phyloP scores from a whole-genome alignment of 768 basidiomycete species.

The Suillus brevipes region DNA sequence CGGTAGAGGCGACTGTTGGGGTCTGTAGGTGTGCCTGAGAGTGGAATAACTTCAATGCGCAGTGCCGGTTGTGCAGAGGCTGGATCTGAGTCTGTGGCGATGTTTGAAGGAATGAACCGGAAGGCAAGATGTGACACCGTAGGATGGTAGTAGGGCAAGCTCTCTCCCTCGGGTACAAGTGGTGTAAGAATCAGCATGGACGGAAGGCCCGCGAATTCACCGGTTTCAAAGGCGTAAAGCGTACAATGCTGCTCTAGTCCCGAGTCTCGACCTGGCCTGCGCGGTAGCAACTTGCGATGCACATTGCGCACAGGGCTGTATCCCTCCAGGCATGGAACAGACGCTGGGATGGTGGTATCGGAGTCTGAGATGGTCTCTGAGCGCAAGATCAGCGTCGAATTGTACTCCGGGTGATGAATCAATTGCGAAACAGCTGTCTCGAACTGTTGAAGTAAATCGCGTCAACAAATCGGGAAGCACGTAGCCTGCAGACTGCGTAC shows the following conservation, averaged over 20 bases:
- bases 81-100: slow-evolving; percentile 25
- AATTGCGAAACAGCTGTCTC: slow-evolving; percentile 68
- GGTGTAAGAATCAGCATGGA: slow-evolving; percentile 60
- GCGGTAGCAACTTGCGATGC: slow-evolving; percentile 70
- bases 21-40: slow-evolving; percentile 47
- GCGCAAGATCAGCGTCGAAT: slow-evolving; percentile 86
- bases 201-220: slow-evolving; percentile 27
- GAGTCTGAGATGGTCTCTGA: slow-evolving; percentile 63
- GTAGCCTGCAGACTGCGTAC: slow-evolving; percentile 12
- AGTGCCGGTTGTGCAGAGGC: slow-evolving; percentile 29
- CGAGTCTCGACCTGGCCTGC: slow-evolving; percentile 74
- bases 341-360: slow-evolving; percentile 26
- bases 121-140: slow-evolving; percentile 79
- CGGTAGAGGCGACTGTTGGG: slow-evolving; percentile 70
- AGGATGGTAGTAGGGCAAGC: slow-evolving; percentile 91
- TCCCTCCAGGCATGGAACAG: slow-evolving; percentile 40
- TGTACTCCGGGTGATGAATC: slow-evolving; percentile 88
- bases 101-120: slow-evolving; percentile 51
- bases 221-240: slow-evolving; percentile 47
- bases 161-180: slow-evolving; percentile 41
- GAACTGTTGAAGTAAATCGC: slow-evolving; percentile 52
- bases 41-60: slow-evolving; percentile 59
- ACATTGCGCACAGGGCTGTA: slow-evolving; percentile 50
- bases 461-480: not conserved
- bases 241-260: slow-evolving; percentile 78